Base-by-base conservation (phyloP, 306 rosid species). In the Benincasa hispida region DNA sequence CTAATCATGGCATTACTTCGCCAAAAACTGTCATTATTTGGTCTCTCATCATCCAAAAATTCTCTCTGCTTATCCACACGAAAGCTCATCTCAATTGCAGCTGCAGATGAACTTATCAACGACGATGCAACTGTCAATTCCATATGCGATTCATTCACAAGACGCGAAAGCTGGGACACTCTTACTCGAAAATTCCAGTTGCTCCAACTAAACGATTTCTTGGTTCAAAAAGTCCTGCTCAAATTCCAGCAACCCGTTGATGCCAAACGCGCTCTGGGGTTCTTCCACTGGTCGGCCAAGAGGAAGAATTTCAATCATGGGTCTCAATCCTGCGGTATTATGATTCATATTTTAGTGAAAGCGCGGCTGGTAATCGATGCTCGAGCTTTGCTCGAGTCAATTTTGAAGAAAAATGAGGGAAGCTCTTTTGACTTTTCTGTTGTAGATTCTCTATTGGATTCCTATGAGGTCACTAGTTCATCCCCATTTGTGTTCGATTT, bases 211-310 rank as follows among this genome's bases (percentile, higher is more conserved):
- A 84, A 76, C 81, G 82, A 83, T 39, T 48, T 69, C 1, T 25
- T 87, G 9, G 93, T 86, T 2, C 84, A 89, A 62, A 84, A 62
- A 11, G 80, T 89, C 9, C 73, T 93, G 37, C 34, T 84, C 47
- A 81, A 88, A 18, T 53, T 93, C 18, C 87, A 85, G 62, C 80
- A 85, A 62, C 95, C 93, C 12, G 25, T 13, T 35, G 93, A 91
- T 67, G 97, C 96, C 25, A 86, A 81, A 81, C 65, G 84, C 2
- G 98, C 98, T 28, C 80, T 91, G 35, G 79, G 87, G 57, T 91
- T 93, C 86, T 91, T 93, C 85, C 97, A 93, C 27, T 91, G 97
- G 97, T 86, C 87, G 14, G 61, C 89, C 3, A 82, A 72, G 75
- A 80, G 59, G 76, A 87, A 78, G n/a, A 60, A 47, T 41, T 76